Evolutionary conservation across 2,329 filamentous ascomycete species (phyloP).

Genomic region (Helotiales sp.): DNA sequence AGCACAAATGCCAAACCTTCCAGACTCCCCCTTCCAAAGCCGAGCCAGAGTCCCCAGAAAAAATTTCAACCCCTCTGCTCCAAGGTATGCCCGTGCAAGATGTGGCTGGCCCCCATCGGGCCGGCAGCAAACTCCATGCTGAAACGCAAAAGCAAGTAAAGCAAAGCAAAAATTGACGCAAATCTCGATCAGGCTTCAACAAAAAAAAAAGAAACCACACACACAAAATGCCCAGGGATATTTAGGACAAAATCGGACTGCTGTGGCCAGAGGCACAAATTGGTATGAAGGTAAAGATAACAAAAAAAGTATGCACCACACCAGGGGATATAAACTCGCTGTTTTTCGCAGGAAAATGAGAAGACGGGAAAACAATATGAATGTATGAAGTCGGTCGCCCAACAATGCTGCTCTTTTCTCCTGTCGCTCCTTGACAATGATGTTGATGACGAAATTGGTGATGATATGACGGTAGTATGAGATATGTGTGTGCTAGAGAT

Average conservation of each 20-base stretch:
- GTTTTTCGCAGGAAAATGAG: conserved; percentile 11
- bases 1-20: conserved; percentile 23
- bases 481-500: conserved; percentile 26
- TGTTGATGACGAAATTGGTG: conserved; percentile 9
- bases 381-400: conserved; percentile 29
- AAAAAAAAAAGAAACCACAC: not conserved
- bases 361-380: not conserved
- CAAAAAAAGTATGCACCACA: conserved; percentile 23
- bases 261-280: conserved; percentile 14
- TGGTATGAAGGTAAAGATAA: conserved; percentile 6
- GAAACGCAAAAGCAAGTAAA: conserved; percentile 19
- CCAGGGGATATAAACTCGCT: conserved; percentile 29
- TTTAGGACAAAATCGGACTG: not conserved
- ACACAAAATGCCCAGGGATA: not conserved
- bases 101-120: not conserved
- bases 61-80: conserved; percentile 1
- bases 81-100: conserved; percentile 8
- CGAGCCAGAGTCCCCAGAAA: conserved; percentile 7
- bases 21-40: conserved; percentile 7
- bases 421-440: conserved; percentile 14
- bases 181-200: not conserved
- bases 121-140: conserved; percentile 29
- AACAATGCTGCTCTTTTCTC: conserved; percentile 27
- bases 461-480: conserved; percentile 9
- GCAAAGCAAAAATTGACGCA: not conserved